Conservation (phyloP, 306 rosid genomes). For the Malus sieversii region DNA sequence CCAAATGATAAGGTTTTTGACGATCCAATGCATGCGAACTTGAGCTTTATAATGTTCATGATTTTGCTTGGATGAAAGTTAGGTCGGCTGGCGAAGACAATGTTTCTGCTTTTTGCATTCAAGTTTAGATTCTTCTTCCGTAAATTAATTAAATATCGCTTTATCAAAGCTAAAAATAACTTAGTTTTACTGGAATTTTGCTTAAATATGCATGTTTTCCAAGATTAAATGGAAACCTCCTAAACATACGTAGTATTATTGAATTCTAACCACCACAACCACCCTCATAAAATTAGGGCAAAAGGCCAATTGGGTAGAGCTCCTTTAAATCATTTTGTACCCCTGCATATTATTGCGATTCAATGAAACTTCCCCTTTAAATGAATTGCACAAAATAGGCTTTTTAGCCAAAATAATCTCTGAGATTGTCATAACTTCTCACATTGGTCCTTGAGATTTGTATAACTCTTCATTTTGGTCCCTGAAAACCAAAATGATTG, state of each 20-base stretch:
- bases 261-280: neutral
- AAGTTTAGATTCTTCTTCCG: too few relatives aligned
- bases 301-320: too few relatives aligned
- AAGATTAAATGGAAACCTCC: neutral
- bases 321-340: neutral
- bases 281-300: neutral
- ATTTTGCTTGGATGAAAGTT: neutral
- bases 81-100: too few relatives aligned
- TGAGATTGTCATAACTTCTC: too few relatives aligned
- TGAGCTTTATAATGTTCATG: neutral
- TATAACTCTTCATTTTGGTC: too few relatives aligned
- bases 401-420: too few relatives aligned
- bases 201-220: neutral
- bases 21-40: neutral
- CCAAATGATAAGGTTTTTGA: constrained; percentile 1
- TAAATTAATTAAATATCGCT: neutral
- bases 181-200: neutral
- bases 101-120: too few relatives aligned
- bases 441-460: too few relatives aligned
- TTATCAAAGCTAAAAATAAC: neutral
- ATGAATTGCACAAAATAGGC: neutral
- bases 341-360: neutral
- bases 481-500: too few relatives aligned
- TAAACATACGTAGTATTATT: neutral
- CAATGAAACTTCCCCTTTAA: neutral